These are phyloP conservation scores for Exophiala aquamarina DNA, from an alignment of 2,329 filamentous ascomycete species.

Conservation along the genomic window DNA sequence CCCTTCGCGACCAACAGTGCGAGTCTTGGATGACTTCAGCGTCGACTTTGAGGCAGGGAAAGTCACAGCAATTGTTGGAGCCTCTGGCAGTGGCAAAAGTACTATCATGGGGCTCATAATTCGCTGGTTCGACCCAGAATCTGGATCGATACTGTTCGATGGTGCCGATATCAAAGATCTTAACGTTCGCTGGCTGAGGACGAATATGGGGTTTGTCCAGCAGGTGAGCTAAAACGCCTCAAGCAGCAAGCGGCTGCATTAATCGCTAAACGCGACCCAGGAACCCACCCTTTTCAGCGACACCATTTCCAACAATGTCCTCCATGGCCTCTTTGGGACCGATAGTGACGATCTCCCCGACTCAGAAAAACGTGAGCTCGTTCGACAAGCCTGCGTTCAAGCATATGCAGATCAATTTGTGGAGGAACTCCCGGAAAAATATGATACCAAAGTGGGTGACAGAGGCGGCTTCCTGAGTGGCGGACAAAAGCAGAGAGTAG, in stretches of 20 bases:
- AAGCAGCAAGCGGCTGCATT: constrained; percentile 28
- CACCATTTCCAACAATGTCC: constrained; percentile 62
- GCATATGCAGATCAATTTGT: constrained; percentile 78
- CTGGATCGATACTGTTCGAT: constrained; percentile 55
- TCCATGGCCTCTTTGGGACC: constrained; percentile 52
- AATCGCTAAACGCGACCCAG: constrained; percentile 66
- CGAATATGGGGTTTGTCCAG: constrained; percentile 62
- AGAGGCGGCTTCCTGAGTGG: constrained; percentile 80
- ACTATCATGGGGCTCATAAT: constrained; percentile 43
- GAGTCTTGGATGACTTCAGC: constrained; percentile 35
- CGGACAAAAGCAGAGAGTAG: constrained; percentile 87
- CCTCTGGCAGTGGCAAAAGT: constrained; percentile 45
- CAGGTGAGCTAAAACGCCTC: constrained; percentile 42
- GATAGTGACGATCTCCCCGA: constrained; percentile 32
- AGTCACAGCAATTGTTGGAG: constrained; percentile 42
- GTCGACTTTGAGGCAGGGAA: constrained; percentile 35
- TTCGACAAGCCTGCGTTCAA: constrained; percentile 63
- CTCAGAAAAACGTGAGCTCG: constrained; percentile 14
- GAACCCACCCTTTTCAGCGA: constrained; percentile 68
- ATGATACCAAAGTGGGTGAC: constrained; percentile 83
- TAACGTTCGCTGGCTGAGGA: constrained; percentile 60
- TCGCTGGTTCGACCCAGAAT: constrained; percentile 38
- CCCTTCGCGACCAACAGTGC: constrained; percentile 47
- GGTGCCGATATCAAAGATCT: constrained; percentile 55
- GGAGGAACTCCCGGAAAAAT: constrained; percentile 70